phyloP scores from a whole-genome alignment of 2,329 filamentous ascomycete species.

The Ascochyta fabae region DNA sequence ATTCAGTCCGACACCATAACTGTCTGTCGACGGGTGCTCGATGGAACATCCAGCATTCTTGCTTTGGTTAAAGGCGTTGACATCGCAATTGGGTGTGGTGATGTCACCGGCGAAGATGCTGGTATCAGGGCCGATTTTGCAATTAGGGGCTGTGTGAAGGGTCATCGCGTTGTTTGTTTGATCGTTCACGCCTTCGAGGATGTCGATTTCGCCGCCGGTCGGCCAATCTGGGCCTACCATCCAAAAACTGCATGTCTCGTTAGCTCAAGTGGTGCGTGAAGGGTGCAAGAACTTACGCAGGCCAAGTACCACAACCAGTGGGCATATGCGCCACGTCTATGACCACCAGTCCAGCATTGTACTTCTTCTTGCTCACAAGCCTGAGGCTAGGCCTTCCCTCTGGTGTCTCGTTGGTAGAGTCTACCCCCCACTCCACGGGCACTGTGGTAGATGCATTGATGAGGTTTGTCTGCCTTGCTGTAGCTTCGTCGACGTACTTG shows the following conservation, averaged over 20 bases:
- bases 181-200: slow-evolving; percentile 57
- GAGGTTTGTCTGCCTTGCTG: slow-evolving; percentile 50
- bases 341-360: slow-evolving; percentile 57
- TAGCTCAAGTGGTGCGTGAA: slow-evolving; percentile 2
- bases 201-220: slow-evolving; percentile 56
- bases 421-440: slow-evolving; percentile 55
- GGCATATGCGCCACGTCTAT: slow-evolving; percentile 61
- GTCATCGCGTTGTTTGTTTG: slow-evolving; percentile 53
- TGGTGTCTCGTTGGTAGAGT: slow-evolving; percentile 47
- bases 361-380: slow-evolving; percentile 55
- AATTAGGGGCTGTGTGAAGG: slow-evolving; percentile 56
- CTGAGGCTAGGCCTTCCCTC: slow-evolving; percentile 56
- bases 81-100: slow-evolving; percentile 58
- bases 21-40: slow-evolving; percentile 46
- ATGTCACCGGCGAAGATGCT: slow-evolving; percentile 58
- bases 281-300: slow-evolving; percentile 44
- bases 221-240: slow-evolving; percentile 43
- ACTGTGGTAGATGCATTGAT: slow-evolving; percentile 43
- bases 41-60: slow-evolving; percentile 54
- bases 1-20: slow-evolving; percentile 63
- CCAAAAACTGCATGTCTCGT: slow-evolving; percentile 37
- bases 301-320: slow-evolving; percentile 59
- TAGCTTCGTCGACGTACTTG: slow-evolving; percentile 50
- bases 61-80: slow-evolving; percentile 49
- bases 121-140: slow-evolving; percentile 47